phyloP scores from a whole-genome alignment of 2,329 filamentous ascomycete genomes.

The Didymella glomerata region DNA sequence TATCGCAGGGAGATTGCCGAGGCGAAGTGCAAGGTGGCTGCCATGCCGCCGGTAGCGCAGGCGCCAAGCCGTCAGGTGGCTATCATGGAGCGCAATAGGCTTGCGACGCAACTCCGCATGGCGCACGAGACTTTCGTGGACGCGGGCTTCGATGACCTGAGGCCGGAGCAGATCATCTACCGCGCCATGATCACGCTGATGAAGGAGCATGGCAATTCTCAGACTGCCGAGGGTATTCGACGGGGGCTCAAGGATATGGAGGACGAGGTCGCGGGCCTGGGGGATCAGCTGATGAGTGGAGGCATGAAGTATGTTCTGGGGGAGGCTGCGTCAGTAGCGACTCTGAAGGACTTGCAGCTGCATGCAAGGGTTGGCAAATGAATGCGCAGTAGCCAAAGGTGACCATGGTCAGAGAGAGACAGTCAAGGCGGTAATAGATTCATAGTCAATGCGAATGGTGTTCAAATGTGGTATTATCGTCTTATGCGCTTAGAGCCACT shows the following conservation, averaged over 20 bases:
- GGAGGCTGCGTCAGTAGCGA: not conserved
- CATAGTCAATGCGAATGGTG: not conserved
- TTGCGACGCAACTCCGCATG: conserved; percentile 7
- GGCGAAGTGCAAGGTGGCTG: not conserved
- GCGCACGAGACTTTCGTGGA: conserved; percentile 6
- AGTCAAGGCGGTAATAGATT: not conserved
- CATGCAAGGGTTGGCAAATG: not conserved
- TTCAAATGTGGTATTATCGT: conserved; percentile 4
- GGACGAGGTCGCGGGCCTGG: conserved; percentile 1
- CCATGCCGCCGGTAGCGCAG: not conserved
- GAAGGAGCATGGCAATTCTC: not conserved
- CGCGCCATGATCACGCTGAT: not conserved
- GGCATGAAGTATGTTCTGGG: conserved; percentile 7
- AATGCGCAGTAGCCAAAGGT: not conserved
- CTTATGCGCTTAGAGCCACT: conserved; percentile 1
- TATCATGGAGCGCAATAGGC: conserved; percentile 10
- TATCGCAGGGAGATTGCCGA: conserved; percentile 8
- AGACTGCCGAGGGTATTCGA: not conserved
- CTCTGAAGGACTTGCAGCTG: not conserved
- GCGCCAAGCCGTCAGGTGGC: conserved; percentile 1
- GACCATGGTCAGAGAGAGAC: not conserved
- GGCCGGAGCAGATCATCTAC: conserved; percentile 14
- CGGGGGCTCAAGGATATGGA: conserved; percentile 8
- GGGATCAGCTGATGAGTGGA: conserved; percentile 7
- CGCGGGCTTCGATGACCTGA: not conserved